Base-by-base conservation (phyloP, 2,329 filamentous ascomycete genomes). In the Colletotrichum nymphaeae region DNA sequence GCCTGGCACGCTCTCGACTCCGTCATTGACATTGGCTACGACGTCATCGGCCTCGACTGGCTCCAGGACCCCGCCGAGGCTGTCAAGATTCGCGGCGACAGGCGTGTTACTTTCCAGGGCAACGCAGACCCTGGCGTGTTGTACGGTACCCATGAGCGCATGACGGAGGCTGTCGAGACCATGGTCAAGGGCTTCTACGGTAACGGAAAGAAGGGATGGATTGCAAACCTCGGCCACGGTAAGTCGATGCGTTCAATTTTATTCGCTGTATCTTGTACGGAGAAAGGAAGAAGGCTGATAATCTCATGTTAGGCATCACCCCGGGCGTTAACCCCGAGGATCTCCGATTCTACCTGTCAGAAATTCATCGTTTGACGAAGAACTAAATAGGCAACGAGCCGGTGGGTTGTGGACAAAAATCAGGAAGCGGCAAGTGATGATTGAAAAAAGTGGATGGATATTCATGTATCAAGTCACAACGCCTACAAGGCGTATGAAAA, bases 41-140 rank as follows among this genome's bases (percentile, higher is more conserved):
- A 98, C 79, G 95, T 98, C 49, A 93, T 99, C 69, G 95, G 97
- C 5, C 87, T 99, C 76, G 97, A 99, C 84, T 99, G 97, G 97
- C 88, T 97, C 60, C 94, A 98, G 78, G 95, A 97, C 78, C 94
- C 97, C 12, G 93, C 92, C 3, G 92, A 97, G 77, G 95, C 97
- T 12, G 92, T 94, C 78, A 92, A 91, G 80, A 90, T 95, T 76
- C 94, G 96, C 78, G 90, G 93, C 78, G 88, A 94, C 80, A 86
- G 97, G 82, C 85, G 85, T 16, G 88, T 95, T 59, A 93, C 95
- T 0, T 87, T 99, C 74, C 97, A 99, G 83, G 97, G 97, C 63
- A 99, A 99, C 81, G 95, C 97, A 26, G 97, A 99, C 80, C 97
- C 97, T 0, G 97, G 97, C 49, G 91, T 98, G 26, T 84, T 99